Evolutionary conservation across 345 rosid genomes (phyloP), one percentile per base, ranked within the genome.

Genomic region (Eucalyptus curtisii): DNA sequence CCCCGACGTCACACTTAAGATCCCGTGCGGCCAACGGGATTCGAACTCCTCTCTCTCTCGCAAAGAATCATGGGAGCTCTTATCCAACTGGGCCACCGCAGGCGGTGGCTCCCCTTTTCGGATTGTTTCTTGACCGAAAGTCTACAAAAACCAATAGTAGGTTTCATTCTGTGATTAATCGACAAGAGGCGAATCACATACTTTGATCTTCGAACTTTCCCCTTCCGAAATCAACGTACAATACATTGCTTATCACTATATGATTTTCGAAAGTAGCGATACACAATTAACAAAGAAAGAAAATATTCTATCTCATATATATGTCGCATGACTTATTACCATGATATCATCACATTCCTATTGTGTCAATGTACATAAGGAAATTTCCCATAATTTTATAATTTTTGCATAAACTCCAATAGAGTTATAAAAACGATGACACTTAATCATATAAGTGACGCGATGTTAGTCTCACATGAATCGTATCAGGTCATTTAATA

Each of bases 221-320:
- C 27, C 27, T 24, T 55, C 11, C 11, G 12, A 55, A 22, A 55
- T 22, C 27, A 5, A 55, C 27, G 9, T 55, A 8, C 11, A 55
- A 55, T 22, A 24, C 25, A 53, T 20, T 53, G 25, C 20, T 19
- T 22, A 8, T 22, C 11, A 22, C 7, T 20, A 57, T 24, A 27
- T 5, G 8, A 12, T 14, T 64, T 64, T 3, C 1, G 8, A 2
- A n/a, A 13, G 33, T 30, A 64, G 33, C 1, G 8, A 30, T 3
- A 30, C 66, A n/a, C 17, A 15, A 13, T 64, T 31, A 30, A 30
- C 1, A 3, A 13, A 13, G 76, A n/a, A n/a, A 7, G 76, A n/a
- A 64, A 64, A 15, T 64, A n/a, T 13, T 4, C 0, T 7, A 0
- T 13, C 17, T 3, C 4, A 7, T 13, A 30, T 64, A 13, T 30